A percentile compares a stretch with the other conserved stretches of the same genome.
Conservation (phyloP, 2,329 filamentous ascomycete genomes). For the Stromatinia cepivora region DNA sequence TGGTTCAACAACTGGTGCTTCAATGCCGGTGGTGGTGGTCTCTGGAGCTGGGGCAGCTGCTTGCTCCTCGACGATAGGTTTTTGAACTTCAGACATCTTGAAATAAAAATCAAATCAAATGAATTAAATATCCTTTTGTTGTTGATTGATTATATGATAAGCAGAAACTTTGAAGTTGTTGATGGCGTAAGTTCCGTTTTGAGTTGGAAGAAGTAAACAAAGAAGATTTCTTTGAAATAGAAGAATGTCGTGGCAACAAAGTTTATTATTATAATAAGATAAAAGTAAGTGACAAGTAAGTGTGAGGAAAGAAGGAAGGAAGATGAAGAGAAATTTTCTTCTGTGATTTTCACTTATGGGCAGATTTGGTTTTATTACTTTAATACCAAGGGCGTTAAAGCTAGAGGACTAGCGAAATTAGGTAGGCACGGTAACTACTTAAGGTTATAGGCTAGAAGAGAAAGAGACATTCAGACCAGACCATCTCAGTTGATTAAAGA, state of each 20-base stretch:
- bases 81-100: conserved; percentile 64
- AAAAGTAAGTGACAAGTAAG: background rate
- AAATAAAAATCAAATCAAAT: conserved; percentile 31
- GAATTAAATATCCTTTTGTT: conserved; percentile 14
- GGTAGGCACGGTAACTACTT: conserved; percentile 18
- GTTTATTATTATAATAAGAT: conserved; percentile 9
- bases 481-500: background rate
- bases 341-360: background rate
- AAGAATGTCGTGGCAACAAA: conserved; percentile 15
- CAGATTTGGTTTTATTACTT: conserved; percentile 21
- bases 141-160: conserved; percentile 32
- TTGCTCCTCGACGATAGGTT: conserved; percentile 58
- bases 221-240: conserved; percentile 5
- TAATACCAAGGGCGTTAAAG: conserved; percentile 24
- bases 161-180: conserved; percentile 21
- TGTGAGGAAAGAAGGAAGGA: conserved; percentile 14
- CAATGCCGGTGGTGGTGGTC: conserved; percentile 30
- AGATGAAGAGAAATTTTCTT: conserved; percentile 19
- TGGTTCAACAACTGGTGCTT: conserved; percentile 49
- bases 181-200: conserved; percentile 31
- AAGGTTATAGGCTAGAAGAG: background rate
- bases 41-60: conserved; percentile 38
- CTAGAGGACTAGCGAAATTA: conserved; percentile 24
- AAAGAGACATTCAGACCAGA: background rate
- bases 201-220: conserved; percentile 11